These are phyloP conservation scores for Suhomyces kunorum DNA, from an alignment of 1,139 yeast genomes.

Conservation along the genomic window DNA sequence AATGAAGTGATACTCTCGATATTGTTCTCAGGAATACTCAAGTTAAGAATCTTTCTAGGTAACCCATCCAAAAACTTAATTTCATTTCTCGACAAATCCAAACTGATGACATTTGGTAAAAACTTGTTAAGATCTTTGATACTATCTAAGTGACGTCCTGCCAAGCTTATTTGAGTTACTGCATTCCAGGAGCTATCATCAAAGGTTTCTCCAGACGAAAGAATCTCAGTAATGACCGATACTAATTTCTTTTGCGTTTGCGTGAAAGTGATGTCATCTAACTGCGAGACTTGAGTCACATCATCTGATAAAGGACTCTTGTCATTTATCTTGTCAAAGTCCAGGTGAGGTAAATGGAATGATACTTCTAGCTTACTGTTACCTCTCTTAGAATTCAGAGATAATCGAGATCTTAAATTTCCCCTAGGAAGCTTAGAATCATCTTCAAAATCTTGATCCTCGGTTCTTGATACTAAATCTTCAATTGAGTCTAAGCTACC, in stretches of 20 bases:
- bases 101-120: slow-evolving; percentile 42
- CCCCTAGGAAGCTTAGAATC: slow-evolving; percentile 4
- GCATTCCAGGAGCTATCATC: slow-evolving; percentile 45
- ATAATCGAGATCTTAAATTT: slow-evolving; percentile 2
- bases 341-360: slow-evolving; percentile 39
- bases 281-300: slow-evolving; percentile 44
- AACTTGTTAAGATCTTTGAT: slow-evolving; percentile 47
- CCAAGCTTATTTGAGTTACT: slow-evolving; percentile 39
- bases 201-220: slow-evolving; percentile 28
- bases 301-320: slow-evolving; percentile 29
- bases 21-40: slow-evolving; percentile 40
- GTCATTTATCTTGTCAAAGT: slow-evolving; percentile 14
- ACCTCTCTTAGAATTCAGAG: slow-evolving; percentile 14
- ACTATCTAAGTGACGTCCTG: slow-evolving; percentile 34
- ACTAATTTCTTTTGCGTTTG: slow-evolving; percentile 48
- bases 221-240: slow-evolving; percentile 47
- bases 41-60: slow-evolving; percentile 39
- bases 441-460: slow-evolving; percentile 16
- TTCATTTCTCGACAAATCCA: slow-evolving; percentile 45
- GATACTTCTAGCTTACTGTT: slow-evolving; percentile 41
- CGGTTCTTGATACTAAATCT: slow-evolving; percentile 34
- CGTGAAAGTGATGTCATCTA: slow-evolving; percentile 52
- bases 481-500: slow-evolving; percentile 48
- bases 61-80: slow-evolving; percentile 51
- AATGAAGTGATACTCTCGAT: slow-evolving; percentile 48